A percentile compares a stretch with the other conserved stretches of the same genome.
phyloP scores from a whole-genome alignment of 2,329 filamentous ascomycete genomes.

The Corinectria fuckeliana region DNA sequence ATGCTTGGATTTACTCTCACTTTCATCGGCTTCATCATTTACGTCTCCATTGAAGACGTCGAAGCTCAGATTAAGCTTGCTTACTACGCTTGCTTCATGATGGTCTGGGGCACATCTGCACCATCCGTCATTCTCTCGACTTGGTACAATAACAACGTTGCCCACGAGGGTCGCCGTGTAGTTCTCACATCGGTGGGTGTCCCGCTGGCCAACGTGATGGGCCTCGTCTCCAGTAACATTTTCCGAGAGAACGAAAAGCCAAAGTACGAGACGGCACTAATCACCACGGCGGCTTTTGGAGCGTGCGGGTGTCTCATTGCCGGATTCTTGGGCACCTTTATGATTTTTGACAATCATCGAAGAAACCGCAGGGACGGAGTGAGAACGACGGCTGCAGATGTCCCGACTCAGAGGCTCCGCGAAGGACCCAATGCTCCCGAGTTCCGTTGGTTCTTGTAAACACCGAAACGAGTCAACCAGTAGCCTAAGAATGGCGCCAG shows the following conservation, averaged over 20 bases:
- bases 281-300: slow-evolving; percentile 70
- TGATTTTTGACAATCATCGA: slow-evolving; percentile 58
- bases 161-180: slow-evolving; percentile 75
- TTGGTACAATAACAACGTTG: slow-evolving; percentile 82
- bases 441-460: neutral
- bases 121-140: slow-evolving; percentile 72
- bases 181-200: slow-evolving; percentile 76
- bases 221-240: slow-evolving; percentile 71
- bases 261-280: slow-evolving; percentile 69
- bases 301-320: slow-evolving; percentile 64
- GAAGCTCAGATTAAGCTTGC: slow-evolving; percentile 66
- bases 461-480: neutral
- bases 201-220: slow-evolving; percentile 64
- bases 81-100: slow-evolving; percentile 81
- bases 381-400: neutral
- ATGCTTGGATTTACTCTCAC: slow-evolving; percentile 75
- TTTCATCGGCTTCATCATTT: slow-evolving; percentile 80
- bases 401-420: neutral
- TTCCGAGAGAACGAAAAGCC: slow-evolving; percentile 69
- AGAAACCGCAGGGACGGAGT: neutral
- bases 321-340: slow-evolving; percentile 62
- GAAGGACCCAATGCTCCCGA: neutral
- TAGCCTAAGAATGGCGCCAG: too few relatives aligned
- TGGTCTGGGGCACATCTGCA: slow-evolving; percentile 80
- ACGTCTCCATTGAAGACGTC: slow-evolving; percentile 74